Evolutionary conservation across 495 filamentous ascomycete species (phyloP), one percentile per base, ranked within the genome.

Genomic region (Astrothelium macrocarpum): DNA sequence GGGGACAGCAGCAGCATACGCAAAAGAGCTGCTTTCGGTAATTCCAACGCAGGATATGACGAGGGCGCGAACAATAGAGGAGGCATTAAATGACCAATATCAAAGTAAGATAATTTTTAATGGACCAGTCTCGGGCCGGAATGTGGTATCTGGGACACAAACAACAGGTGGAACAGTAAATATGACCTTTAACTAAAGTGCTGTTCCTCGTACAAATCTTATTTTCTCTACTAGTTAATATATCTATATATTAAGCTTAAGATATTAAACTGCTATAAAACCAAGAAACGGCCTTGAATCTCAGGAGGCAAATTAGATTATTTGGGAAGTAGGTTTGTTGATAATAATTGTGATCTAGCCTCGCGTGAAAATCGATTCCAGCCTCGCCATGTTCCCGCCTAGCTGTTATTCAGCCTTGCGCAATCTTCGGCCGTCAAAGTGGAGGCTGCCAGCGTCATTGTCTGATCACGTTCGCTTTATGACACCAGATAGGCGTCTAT

Each of bases 1-100:
- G 53, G 59, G 59, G 32, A 34, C 61, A 20, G 70, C 70, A 4
- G 70, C 70, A 45, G 68, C 68, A 16, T 72, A 64, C 36, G 36
- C 36, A 39, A 39, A 39, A 39, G 36, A 16, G 36, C 59, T 70
- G 16, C 59, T 67, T 1, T 16, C 34, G 14, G 26, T 59, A n/a
- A 64, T 64, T 18, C 45, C 45, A 20, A n/a, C n/a, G n/a, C n/a
- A n/a, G n/a, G n/a, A n/a, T n/a, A n/a, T n/a, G n/a, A n/a, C n/a
- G n/a, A n/a, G n/a, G n/a, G n/a, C n/a, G n/a, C n/a, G n/a, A n/a
- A n/a, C n/a, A n/a, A n/a, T n/a, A n/a, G n/a, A n/a, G n/a, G n/a
- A n/a, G n/a, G n/a, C n/a, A n/a, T n/a, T n/a, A n/a, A n/a, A n/a
- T n/a, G n/a, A n/a, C n/a, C n/a, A n/a, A n/a, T n/a, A n/a, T 39